Percentiles rank a stretch among this genome's conserved stretches.
Evolutionary conservation across 768 basidiomycete genomes (phyloP).

Genomic region (Paxillus ammoniavirescens): DNA sequence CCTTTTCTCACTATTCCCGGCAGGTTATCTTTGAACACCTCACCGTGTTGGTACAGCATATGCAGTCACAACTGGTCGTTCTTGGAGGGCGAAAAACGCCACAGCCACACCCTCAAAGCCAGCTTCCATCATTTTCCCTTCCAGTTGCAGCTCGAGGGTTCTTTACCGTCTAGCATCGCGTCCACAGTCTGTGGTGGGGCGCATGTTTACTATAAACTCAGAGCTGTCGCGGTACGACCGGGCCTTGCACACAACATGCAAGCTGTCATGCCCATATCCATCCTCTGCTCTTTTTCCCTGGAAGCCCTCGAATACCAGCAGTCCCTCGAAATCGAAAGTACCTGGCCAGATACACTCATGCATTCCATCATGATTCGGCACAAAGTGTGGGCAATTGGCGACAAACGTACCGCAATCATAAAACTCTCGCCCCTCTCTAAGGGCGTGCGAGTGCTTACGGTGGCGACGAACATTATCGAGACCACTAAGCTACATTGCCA

Average conservation of each 20-base stretch:
- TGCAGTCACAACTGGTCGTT: slow-evolving; percentile 92
- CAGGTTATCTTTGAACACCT: slow-evolving; percentile 22
- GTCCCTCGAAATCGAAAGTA: slow-evolving; percentile 92
- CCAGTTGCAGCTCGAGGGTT: slow-evolving; percentile 80
- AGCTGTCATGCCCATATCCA: slow-evolving; percentile 54
- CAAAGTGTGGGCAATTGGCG: slow-evolving; percentile 94
- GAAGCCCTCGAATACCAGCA: slow-evolving; percentile 96
- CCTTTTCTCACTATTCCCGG: background rate
- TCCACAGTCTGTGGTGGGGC: slow-evolving; percentile 58
- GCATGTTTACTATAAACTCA: slow-evolving; percentile 83
- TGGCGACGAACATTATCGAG: slow-evolving; percentile 74
- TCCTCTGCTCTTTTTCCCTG: slow-evolving; percentile 70
- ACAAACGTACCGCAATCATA: slow-evolving; percentile 74
- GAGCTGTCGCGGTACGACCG: slow-evolving; percentile 77
- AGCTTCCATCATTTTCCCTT: slow-evolving; percentile 94
- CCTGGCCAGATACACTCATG: slow-evolving; percentile 98
- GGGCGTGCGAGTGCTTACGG: slow-evolving; percentile 68
- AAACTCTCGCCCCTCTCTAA: slow-evolving; percentile 88
- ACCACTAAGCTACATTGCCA: slow-evolving; percentile 60
- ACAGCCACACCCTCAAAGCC: slow-evolving; percentile 90
- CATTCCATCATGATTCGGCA: slow-evolving; percentile 92
- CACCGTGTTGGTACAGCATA: slow-evolving; percentile 54
- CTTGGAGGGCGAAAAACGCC: slow-evolving; percentile 77
- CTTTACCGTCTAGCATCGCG: slow-evolving; percentile 74
- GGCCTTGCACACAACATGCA: slow-evolving; percentile 73